Evolutionary conservation across 2,329 filamentous ascomycete genomes (phyloP), one percentile per base, ranked within the genome.

Genomic region (Colletotrichum limetticola): DNA sequence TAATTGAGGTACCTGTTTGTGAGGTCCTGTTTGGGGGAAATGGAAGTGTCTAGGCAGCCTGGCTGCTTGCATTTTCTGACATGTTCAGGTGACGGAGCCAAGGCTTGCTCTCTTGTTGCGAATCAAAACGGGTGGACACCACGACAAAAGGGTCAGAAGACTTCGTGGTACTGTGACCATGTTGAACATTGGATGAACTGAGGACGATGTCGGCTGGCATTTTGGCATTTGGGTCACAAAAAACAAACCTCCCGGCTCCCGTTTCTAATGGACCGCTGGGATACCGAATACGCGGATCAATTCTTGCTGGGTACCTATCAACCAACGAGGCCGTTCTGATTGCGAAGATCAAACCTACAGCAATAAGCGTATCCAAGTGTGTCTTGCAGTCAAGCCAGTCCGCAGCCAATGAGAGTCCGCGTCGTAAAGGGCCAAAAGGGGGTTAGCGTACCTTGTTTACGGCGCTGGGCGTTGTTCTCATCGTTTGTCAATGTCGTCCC

Each of bases 1-100:
- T 59, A 66, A 66, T 35, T 69, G 46, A n/a, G 5, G 37, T 42
- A 61, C 24, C 46, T 61, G 59, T 24, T 30, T 46, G 59, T 49
- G 37, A 62, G 7, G 30, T 19, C n/a, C 12, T 24, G 2, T 42
- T 22, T 42, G n/a, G 32, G 57, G 6, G 16, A 26, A 4, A 26
- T 32, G 30, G 8, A 16, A 4, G 22, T 19, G 24, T 55, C 52
- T 55, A 24, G 52, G 52, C 22, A 55, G 52, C 24, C 52, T 55
- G 7, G 19, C 42, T 55, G 58, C 7, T 14, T 16, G 37, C 37
- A 62, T 52, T 32, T 49, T 30, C 9, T n/a, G 8, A 26, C 24
- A 26, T 24, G 24, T 55, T 28, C 52, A 55, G 22, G 52, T 24
- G 52, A 55, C 52, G 16, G 59, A 16, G 1, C 12, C 7, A n/a